Conservation (phyloP, 2,329 filamentous ascomycete species). For the Exophiala xenobiotica region DNA sequence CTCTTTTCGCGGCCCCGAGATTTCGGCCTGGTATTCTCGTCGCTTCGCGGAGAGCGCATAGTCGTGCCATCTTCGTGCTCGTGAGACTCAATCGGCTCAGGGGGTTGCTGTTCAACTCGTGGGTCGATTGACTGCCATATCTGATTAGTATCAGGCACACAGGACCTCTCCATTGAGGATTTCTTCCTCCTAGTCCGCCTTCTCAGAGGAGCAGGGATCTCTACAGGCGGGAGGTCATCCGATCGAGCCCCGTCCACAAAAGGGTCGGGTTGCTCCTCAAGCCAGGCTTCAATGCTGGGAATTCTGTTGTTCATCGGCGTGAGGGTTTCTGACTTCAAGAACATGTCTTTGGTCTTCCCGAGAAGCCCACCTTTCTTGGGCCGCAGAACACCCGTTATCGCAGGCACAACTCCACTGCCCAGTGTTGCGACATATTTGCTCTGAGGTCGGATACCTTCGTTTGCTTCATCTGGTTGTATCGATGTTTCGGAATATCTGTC, state of each 20-base stretch:
- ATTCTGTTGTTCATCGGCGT: constrained; percentile 45
- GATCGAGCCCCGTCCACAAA: constrained; percentile 46
- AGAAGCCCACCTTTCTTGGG: constrained; percentile 39
- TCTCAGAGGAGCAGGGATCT: constrained; percentile 43
- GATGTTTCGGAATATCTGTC: constrained; percentile 7
- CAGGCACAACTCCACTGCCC: constrained; percentile 31
- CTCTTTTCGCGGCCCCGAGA: constrained; percentile 6
- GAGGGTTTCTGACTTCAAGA: constrained; percentile 41
- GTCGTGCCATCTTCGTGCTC: not conserved
- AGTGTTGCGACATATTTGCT: constrained; percentile 30
- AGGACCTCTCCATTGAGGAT: constrained; percentile 24
- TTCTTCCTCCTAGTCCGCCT: constrained; percentile 40
- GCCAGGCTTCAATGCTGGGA: constrained; percentile 62
- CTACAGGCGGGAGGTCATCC: constrained; percentile 32
- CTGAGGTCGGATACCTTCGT: constrained; percentile 8
- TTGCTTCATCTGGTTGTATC: constrained; percentile 7
- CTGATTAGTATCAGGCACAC: constrained; percentile 29
- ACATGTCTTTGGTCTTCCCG: constrained; percentile 47
- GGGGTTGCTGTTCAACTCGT: constrained; percentile 12
- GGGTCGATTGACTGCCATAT: constrained; percentile 31
- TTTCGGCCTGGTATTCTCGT: constrained; percentile 8
- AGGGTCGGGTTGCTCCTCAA: constrained; percentile 57
- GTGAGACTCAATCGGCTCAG: not conserved
- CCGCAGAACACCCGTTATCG: constrained; percentile 31
- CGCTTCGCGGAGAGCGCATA: constrained; percentile 10